These are phyloP conservation scores for Apophysomyces sp. DNA, from an alignment of 371 early-diverging fungal genomes.

Conservation along the genomic window DNA sequence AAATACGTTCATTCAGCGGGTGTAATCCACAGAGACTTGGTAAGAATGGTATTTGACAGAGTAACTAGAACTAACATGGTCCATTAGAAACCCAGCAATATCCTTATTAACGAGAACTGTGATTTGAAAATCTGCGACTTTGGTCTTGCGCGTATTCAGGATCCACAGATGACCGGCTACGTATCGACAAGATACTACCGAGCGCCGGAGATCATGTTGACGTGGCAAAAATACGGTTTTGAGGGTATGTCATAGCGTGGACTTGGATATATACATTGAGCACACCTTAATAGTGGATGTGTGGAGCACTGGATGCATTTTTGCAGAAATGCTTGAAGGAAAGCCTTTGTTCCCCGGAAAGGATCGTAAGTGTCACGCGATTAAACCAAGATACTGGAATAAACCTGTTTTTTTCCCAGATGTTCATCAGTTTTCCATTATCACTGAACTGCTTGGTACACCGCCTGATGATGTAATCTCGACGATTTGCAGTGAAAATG, in stretches of 20 bases:
- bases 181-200: conserved; percentile 98
- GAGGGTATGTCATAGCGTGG: conserved; percentile 58
- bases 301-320: conserved; percentile 99
- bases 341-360: conserved; percentile 97
- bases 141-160: conserved; percentile 92
- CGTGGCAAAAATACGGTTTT: conserved; percentile 96
- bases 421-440: conserved; percentile 93
- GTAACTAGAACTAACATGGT: neutral
- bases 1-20: conserved; percentile 95
- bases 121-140: conserved; percentile 98
- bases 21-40: conserved; percentile 93
- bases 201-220: conserved; percentile 98
- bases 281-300: conserved; percentile 79
- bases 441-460: conserved; percentile 91
- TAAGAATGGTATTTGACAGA: conserved; percentile 23
- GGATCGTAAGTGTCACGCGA: conserved; percentile 71
- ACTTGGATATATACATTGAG: neutral
- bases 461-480: conserved; percentile 93
- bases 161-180: conserved; percentile 94
- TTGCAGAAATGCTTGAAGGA: conserved; percentile 96
- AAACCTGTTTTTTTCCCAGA: conserved; percentile 36
- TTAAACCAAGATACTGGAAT: neutral
- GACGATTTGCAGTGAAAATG: conserved; percentile 91
- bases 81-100: conserved; percentile 91
- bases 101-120: conserved; percentile 94